phyloP scores from a whole-genome alignment of 768 basidiomycete species.

The Cystofilobasidium ferigula region DNA sequence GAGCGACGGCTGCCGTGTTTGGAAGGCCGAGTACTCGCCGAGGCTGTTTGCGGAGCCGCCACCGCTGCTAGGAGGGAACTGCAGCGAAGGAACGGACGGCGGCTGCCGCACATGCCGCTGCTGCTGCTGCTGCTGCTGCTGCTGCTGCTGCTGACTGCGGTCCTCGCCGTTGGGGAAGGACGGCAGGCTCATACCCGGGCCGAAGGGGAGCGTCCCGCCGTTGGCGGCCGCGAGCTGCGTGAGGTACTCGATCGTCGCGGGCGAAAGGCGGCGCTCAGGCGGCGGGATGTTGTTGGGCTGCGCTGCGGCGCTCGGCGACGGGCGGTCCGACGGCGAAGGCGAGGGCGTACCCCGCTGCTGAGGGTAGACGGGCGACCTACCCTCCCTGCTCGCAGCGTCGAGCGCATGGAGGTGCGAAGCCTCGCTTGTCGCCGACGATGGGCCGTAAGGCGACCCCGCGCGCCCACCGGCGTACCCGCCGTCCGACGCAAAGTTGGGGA shows the following conservation, averaged over 20 bases:
- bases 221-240: constrained; percentile 25
- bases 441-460: not conserved
- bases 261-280: constrained; percentile 16
- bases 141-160: constrained; percentile 5
- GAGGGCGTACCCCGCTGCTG: not conserved
- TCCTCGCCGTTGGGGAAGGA: not conserved
- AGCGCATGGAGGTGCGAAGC: not conserved
- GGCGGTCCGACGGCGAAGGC: not conserved
- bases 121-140: constrained; percentile 9
- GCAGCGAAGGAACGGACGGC: not conserved
- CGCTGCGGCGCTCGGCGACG: too few species aligned
- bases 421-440: not conserved
- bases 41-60: not conserved
- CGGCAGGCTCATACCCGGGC: constrained; percentile 16
- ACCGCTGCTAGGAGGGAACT: not conserved
- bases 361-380: not conserved
- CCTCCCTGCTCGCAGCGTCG: not conserved
- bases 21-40: constrained; percentile 7
- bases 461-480: not conserved
- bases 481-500: not conserved
- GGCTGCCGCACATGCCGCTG: not conserved
- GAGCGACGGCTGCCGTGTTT: constrained; percentile 54
- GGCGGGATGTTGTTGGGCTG: constrained; percentile 6
- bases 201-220: constrained; percentile 24
- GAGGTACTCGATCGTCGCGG: constrained; percentile 26